These are phyloP conservation scores for Brettanomyces sp. DNA, from an alignment of 805 yeast genomes.

Conservation along the genomic window DNA sequence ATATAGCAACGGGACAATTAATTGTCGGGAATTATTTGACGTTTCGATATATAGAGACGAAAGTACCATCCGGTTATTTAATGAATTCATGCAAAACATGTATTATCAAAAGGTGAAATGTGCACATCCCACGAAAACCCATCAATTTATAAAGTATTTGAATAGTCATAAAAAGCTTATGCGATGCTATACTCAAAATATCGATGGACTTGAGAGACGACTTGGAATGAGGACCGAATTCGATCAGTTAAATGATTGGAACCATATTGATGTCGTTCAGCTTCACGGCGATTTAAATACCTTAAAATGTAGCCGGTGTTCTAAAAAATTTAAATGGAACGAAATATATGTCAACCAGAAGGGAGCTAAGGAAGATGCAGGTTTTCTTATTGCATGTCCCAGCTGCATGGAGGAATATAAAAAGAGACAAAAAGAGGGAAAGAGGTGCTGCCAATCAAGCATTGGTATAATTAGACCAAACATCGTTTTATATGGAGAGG, in stretches of 20 bases:
- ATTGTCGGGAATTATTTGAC: conserved; percentile 89
- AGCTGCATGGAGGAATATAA: conserved; percentile 49
- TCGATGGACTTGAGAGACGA: conserved; percentile 74
- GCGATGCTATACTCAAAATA: conserved; percentile 90
- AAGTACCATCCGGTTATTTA: conserved; percentile 61
- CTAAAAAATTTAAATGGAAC: conserved; percentile 51
- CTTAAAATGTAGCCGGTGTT: conserved; percentile 70
- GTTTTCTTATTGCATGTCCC: conserved; percentile 71
- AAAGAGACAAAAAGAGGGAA: conserved; percentile 57
- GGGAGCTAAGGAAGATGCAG: conserved; percentile 27
- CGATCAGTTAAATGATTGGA: conserved; percentile 47
- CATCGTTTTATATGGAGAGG: conserved; percentile 87
- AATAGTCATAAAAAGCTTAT: conserved; percentile 58
- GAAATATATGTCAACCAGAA: conserved; percentile 10
- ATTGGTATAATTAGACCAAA: conserved; percentile 80
- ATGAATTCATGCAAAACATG: conserved; percentile 76
- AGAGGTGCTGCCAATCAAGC: conserved; percentile 59
- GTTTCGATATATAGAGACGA: conserved; percentile 67
- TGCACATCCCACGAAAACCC: conserved; percentile 82
- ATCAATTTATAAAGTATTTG: conserved; percentile 55
- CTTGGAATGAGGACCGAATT: conserved; percentile 57
- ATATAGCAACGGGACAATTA: conserved; percentile 46
- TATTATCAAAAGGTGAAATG: conserved; percentile 51
- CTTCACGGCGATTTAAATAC: conserved; percentile 82
- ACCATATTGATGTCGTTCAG: conserved; percentile 68